Evolutionary conservation across 2,329 filamentous ascomycete genomes (phyloP).

Genomic region (Capronia americana): DNA sequence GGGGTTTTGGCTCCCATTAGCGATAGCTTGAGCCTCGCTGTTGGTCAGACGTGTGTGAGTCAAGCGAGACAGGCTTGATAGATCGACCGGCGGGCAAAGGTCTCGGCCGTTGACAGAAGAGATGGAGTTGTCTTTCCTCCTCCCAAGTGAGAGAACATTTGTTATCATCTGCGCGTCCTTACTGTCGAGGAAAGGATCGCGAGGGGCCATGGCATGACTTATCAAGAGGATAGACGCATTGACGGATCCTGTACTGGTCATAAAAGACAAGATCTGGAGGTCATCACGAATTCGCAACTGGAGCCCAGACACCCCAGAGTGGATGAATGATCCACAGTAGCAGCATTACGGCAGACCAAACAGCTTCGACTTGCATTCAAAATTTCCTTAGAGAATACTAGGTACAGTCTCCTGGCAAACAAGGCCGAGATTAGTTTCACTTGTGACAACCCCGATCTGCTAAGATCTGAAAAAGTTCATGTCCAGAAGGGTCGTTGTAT

Average conservation of each 20-base stretch:
- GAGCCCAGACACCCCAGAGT: no score
- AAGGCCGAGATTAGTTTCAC: background rate
- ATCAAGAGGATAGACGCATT: background rate
- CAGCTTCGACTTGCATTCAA: background rate
- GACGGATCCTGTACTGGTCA: background rate
- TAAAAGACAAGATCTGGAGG: background rate
- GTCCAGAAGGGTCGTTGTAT: background rate
- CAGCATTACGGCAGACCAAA: background rate
- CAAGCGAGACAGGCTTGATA: background rate
- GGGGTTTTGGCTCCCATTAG: constrained; percentile 4
- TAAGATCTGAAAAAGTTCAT: background rate
- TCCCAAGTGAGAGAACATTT: background rate
- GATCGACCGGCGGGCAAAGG: background rate
- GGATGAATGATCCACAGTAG: background rate
- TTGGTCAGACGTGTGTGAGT: background rate
- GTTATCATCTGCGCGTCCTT: background rate
- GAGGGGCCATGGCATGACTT: background rate
- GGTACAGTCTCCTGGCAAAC: background rate
- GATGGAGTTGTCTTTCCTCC: background rate
- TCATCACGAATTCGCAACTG: background rate
- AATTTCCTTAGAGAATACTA: no score
- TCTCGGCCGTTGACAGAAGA: background rate
- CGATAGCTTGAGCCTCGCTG: background rate
- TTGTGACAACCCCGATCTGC: background rate
- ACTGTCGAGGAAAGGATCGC: background rate